Percentiles rank a stretch among this genome's conserved stretches.
phyloP scores from a whole-genome alignment of 495 filamentous ascomycete genomes.

The Neurospora cerealis region DNA sequence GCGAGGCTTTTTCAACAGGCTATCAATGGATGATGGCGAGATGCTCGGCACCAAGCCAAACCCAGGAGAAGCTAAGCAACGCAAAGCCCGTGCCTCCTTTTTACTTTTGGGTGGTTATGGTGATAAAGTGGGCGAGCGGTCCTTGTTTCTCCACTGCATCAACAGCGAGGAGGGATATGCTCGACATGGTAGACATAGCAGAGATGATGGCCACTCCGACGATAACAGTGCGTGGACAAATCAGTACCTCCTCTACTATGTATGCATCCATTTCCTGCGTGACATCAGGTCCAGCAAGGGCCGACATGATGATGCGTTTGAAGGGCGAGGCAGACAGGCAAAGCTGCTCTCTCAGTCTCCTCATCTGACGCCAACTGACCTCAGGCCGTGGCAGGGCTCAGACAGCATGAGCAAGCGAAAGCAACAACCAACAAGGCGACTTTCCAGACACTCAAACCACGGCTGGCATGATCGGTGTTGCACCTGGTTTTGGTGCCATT shows the following conservation, averaged over 20 bases:
- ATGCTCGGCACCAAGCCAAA: not conserved
- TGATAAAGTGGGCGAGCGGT: not conserved
- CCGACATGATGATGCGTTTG: not conserved
- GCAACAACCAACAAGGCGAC: not conserved
- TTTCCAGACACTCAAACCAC: not conserved
- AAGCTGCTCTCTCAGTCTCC: not conserved
- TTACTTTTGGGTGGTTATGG: not conserved
- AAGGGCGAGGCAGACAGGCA: not conserved
- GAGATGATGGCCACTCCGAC: not conserved
- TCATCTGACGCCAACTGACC: not conserved
- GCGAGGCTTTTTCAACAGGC: not conserved
- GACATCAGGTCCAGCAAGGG: not conserved
- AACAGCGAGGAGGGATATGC: not conserved
- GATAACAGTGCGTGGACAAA: not conserved
- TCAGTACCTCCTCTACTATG: not conserved
- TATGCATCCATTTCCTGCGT: not conserved
- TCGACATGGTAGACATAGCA: not conserved
- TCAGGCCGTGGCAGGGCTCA: not conserved
- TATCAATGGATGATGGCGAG: not conserved
- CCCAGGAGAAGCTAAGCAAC: not conserved
- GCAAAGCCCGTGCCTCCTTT: not conserved
- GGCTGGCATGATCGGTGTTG: not conserved
- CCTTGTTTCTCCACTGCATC: not conserved
- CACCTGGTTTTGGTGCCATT: not conserved
- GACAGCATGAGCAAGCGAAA: not conserved